A percentile compares a stretch with the other conserved stretches of the same genome.
Conservation (phyloP, 1,284 basidiomycete genomes). For the Mycosarcoma mackinlayi region DNA sequence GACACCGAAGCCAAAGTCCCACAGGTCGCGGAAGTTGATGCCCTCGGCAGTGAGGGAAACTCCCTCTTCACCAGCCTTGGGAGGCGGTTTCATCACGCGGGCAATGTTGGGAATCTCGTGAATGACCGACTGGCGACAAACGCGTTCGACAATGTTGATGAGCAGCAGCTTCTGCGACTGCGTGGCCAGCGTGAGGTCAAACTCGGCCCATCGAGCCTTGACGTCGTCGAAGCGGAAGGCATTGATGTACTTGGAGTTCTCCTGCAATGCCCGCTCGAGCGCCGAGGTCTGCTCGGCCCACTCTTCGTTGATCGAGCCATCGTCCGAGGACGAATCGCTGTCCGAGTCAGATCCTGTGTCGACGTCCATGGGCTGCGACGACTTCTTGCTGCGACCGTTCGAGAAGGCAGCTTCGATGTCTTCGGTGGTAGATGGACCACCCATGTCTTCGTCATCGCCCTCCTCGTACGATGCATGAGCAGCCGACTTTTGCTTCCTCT, state of each 20-base stretch:
- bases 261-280: slow-evolving; percentile 71
- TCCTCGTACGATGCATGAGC: slow-evolving; percentile 79
- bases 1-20: slow-evolving; percentile 83
- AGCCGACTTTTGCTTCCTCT: slow-evolving; percentile 74
- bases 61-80: slow-evolving; percentile 53
- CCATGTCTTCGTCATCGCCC: slow-evolving; percentile 68
- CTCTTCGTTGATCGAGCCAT: slow-evolving; percentile 60
- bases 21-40: slow-evolving; percentile 85
- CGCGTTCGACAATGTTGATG: slow-evolving; percentile 67
- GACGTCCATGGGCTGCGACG: slow-evolving; percentile 50
- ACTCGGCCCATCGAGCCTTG: slow-evolving; percentile 71
- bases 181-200: slow-evolving; percentile 59
- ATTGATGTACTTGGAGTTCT: slow-evolving; percentile 71
- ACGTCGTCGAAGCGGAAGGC: slow-evolving; percentile 79
- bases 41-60: slow-evolving; percentile 64
- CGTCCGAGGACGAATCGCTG: slow-evolving; percentile 52
- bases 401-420: slow-evolving; percentile 77
- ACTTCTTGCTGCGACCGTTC: slow-evolving; percentile 45
- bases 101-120: slow-evolving; percentile 65
- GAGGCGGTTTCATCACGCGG: slow-evolving; percentile 60
- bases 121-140: slow-evolving; percentile 62
- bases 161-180: slow-evolving; percentile 66
- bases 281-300: slow-evolving; percentile 66
- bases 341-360: slow-evolving; percentile 33
- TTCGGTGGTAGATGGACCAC: slow-evolving; percentile 69